Conservation (phyloP, 169 alveolate species). For the Blepharisma undulans region DNA sequence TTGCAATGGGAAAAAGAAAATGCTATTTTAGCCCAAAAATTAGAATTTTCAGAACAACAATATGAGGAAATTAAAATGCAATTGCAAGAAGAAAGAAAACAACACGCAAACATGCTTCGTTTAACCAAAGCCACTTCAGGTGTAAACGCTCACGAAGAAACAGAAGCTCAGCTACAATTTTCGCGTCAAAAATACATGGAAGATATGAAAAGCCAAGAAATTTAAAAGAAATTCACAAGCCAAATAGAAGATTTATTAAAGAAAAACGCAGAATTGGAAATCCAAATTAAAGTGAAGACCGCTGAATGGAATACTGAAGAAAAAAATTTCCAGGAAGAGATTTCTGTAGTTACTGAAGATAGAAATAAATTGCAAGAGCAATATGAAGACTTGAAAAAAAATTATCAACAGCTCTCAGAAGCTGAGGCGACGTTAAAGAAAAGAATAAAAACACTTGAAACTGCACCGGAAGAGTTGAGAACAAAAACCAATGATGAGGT, state of each 20-base stretch:
- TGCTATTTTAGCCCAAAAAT: conserved; percentile 12
- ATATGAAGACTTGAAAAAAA: not conserved
- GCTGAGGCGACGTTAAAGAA: not conserved
- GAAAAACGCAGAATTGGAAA: not conserved
- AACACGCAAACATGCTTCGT: conserved; percentile 4
- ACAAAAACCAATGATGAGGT: not conserved
- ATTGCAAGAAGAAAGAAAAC: conserved; percentile 24
- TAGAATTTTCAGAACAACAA: conserved; percentile 26
- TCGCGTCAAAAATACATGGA: not conserved
- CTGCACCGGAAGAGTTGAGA: not conserved
- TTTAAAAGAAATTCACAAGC: not conserved
- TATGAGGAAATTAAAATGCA: conserved; percentile 31
- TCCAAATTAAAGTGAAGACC: not conserved
- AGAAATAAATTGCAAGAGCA: conserved; percentile 6
- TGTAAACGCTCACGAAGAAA: not conserved
- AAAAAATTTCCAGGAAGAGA: not conserved
- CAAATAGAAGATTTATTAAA: not conserved
- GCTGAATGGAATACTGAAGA: not conserved
- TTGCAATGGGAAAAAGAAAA: not conserved
- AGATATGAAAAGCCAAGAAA: conserved; percentile 19
- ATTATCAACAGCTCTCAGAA: not conserved
- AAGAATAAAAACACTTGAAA: not conserved
- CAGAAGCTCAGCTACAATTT: not conserved
- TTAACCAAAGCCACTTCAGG: not conserved
- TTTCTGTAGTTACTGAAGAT: not conserved